Evolutionary conservation across 331 rosid genomes (phyloP).

Genomic region (Erythrophleum ivorense): DNA sequence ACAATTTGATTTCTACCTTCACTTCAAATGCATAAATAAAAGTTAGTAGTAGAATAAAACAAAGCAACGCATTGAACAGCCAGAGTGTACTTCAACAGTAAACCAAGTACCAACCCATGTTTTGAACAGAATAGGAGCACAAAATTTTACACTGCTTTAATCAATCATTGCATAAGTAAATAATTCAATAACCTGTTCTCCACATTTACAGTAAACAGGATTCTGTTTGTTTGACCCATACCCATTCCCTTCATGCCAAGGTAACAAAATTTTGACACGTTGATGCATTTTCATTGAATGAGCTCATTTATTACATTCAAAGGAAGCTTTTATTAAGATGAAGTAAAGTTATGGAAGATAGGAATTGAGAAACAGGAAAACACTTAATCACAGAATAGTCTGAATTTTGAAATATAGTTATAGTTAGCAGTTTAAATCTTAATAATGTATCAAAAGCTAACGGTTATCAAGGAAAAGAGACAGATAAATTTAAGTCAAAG

Average conservation of each 20-base stretch:
- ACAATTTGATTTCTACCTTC: slow-evolving; percentile 3
- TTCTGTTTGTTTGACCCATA: background rate
- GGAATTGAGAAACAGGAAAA: background rate
- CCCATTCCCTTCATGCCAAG: background rate
- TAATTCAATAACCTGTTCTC: background rate
- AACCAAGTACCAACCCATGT: background rate
- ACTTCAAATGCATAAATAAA: background rate
- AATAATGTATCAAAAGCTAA: background rate
- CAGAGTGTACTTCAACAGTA: slow-evolving; percentile 2
- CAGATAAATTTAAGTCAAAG: slow-evolving; percentile 6
- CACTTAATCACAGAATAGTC: background rate
- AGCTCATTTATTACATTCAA: background rate
- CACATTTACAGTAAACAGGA: slow-evolving; percentile 17
- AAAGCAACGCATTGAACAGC: background rate
- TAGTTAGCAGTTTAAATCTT: background rate
- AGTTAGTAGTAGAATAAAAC: background rate
- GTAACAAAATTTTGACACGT: background rate
- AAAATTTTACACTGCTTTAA: background rate
- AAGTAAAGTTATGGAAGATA: background rate
- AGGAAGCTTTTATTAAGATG: background rate
- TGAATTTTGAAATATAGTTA: background rate
- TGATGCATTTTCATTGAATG: too few species aligned
- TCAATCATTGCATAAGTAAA: background rate
- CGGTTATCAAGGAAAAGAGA: background rate
- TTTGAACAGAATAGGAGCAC: slow-evolving; percentile 12